Percentiles rank a stretch among this genome's conserved stretches.
Conservation (phyloP, 371 early-diverging fungal genomes). For the Apophysomyces elegans region DNA sequence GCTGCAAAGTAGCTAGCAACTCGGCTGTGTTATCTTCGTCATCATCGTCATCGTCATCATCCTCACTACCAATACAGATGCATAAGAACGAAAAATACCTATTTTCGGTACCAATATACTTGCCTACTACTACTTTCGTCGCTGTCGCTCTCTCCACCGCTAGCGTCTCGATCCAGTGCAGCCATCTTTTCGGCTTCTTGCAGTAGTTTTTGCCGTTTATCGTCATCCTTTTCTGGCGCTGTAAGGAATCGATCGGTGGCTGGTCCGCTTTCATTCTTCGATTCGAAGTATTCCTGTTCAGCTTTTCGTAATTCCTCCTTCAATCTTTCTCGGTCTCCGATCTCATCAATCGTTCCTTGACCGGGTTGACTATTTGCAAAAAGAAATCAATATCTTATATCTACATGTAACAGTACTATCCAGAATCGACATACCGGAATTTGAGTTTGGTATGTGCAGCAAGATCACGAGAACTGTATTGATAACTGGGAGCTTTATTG, state of each 20-base stretch:
- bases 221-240: constrained; percentile 33
- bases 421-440: constrained; percentile 54
- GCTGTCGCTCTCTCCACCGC: constrained; percentile 60
- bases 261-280: constrained; percentile 41
- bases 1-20: constrained; percentile 89
- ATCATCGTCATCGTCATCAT: constrained; percentile 66
- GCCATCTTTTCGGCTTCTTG: constrained; percentile 53
- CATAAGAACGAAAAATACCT: not conserved
- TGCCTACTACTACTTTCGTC: constrained; percentile 38
- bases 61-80: constrained; percentile 18
- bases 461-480: constrained; percentile 79
- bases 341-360: constrained; percentile 75
- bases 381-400: not conserved
- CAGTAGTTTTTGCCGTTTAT: constrained; percentile 33
- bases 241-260: constrained; percentile 29
- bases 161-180: constrained; percentile 67
- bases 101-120: constrained; percentile 7
- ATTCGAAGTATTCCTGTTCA: constrained; percentile 68
- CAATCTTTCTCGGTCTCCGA: constrained; percentile 63
- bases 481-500: constrained; percentile 75
- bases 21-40: constrained; percentile 95
- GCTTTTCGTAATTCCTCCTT: constrained; percentile 71
- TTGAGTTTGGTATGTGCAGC: constrained; percentile 91
- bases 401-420: no score
- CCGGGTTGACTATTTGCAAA: constrained; percentile 72